A percentile compares a stretch with the other conserved stretches of the same genome.
Evolutionary conservation across 371 early-diverging fungal species (phyloP).

Genomic region (Mucor saturninus): DNA sequence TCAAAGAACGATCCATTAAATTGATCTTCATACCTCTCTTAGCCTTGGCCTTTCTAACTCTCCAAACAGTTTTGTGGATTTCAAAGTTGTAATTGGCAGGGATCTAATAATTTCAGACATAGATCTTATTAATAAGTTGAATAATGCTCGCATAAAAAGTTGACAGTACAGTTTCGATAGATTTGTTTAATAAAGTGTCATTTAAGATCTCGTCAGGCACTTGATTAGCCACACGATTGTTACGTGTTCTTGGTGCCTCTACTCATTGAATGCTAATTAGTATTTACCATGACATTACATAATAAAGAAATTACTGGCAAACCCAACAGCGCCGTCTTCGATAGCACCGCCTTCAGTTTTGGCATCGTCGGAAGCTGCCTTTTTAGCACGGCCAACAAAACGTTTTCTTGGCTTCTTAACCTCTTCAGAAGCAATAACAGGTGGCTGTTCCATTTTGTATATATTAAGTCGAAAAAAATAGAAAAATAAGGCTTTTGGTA

Average conservation of each 20-base stretch:
- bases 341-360: constrained; percentile 41
- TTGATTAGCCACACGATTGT: constrained; percentile 69
- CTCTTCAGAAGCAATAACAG: constrained; percentile 16
- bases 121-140: neutral
- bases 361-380: constrained; percentile 20
- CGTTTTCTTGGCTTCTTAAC: constrained; percentile 58
- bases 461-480: neutral
- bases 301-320: constrained; percentile 39
- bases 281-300: neutral
- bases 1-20: neutral
- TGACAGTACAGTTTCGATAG: constrained; percentile 69
- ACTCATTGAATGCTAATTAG: too few relatives aligned
- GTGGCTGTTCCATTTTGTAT: neutral
- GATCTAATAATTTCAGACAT: constrained; percentile 45
- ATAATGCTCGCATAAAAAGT: neutral
- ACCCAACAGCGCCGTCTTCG: constrained; percentile 63
- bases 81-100: constrained; percentile 99
- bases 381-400: constrained; percentile 66
- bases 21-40: constrained; percentile 66
- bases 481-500: neutral
- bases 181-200: constrained; percentile 78
- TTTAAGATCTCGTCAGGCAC: constrained; percentile 87
- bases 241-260: constrained; percentile 33
- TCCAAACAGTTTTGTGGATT: constrained; percentile 96
- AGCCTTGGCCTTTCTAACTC: constrained; percentile 78